Base-by-base conservation (phyloP, 345 rosid species). In the Citrus hindsii region DNA sequence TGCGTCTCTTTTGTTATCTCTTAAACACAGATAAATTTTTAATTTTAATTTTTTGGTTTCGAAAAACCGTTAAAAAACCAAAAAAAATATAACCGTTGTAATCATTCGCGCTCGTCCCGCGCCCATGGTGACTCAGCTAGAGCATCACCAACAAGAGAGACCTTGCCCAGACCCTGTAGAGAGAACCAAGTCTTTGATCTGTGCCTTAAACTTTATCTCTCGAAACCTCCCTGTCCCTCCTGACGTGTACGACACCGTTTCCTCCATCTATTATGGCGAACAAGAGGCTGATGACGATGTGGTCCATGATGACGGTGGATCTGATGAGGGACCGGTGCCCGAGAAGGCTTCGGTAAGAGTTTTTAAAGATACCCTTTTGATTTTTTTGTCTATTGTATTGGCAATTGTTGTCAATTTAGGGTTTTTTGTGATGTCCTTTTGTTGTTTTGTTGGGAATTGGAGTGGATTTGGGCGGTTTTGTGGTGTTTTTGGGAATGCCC, bases 191-290 rank as follows among this genome's bases (percentile, higher is more conserved):
- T 88, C 97, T 66, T 83, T 96, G 84, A 90, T 96, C 80, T 90
- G 81, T 73, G 97, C 99, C 73, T 93, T 97, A 77, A 91, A 87
- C 78, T 86, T 89, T 81, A 90, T 97, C 84, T 94, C 98, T 61
- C 92, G 99, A 21, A 85, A 93, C 87, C 94, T 96, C 80, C 98
- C 98, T 61, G 80, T 96, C 53, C 98, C 98, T 83, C 87, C 90
- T 68, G 89, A 93, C 56, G 86, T 97, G 32, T 81, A 87, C 81
- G 77, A 84, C 79, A 61, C 88, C 76, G 96, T 94, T 73, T 92
- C 94, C 63, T 89, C 95, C 3, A 91, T 97, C 79, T 92, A 90
- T 81, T 79, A 72, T 75, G 92, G 37, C 66, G 84, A 67, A 38
- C 76, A 33, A 22, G 84, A 77, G 24, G 82, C 48, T 19, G 76